Conservation (phyloP, 495 filamentous ascomycete genomes). For the Penicillium taxi region DNA sequence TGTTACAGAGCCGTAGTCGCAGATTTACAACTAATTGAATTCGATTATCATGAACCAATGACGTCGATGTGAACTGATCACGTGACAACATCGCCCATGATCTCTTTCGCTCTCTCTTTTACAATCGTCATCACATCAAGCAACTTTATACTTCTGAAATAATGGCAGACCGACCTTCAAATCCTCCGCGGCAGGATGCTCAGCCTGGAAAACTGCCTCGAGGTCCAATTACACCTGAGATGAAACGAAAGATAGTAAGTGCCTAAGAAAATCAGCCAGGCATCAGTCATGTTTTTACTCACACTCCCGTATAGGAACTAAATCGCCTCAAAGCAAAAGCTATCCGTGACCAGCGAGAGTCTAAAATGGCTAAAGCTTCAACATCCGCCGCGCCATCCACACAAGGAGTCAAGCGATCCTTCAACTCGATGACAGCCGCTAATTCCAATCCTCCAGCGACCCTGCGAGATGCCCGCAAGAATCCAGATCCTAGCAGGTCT, state of each 20-base stretch:
- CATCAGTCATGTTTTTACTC: not conserved
- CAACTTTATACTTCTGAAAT: constrained; percentile 14
- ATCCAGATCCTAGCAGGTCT: constrained; percentile 23
- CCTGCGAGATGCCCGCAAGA: constrained; percentile 56
- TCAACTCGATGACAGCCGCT: constrained; percentile 54
- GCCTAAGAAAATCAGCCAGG: not conserved
- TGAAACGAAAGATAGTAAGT: constrained; percentile 60
- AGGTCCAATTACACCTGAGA: constrained; percentile 64
- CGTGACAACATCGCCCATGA: not conserved
- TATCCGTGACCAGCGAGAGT: constrained; percentile 61
- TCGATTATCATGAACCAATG: too few species aligned
- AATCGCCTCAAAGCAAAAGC: constrained; percentile 90
- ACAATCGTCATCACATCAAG: too few species aligned
- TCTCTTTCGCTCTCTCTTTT: not conserved
- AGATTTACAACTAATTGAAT: too few species aligned
- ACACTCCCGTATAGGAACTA: constrained; percentile 56
- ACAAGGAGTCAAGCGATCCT: constrained; percentile 51
- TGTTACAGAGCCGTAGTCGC: constrained; percentile 6
- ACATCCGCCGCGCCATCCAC: constrained; percentile 14
- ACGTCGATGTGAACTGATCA: constrained; percentile 1
- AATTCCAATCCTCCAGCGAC: constrained; percentile 53
- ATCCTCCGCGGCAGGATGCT: constrained; percentile 46
- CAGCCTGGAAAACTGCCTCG: constrained; percentile 34
- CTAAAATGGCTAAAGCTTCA: constrained; percentile 35
- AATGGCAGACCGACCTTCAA: constrained; percentile 45